Evolutionary conservation across 805 yeast species (phyloP), one percentile per base, ranked within the genome.

Genomic region (Candida morakotiae): DNA sequence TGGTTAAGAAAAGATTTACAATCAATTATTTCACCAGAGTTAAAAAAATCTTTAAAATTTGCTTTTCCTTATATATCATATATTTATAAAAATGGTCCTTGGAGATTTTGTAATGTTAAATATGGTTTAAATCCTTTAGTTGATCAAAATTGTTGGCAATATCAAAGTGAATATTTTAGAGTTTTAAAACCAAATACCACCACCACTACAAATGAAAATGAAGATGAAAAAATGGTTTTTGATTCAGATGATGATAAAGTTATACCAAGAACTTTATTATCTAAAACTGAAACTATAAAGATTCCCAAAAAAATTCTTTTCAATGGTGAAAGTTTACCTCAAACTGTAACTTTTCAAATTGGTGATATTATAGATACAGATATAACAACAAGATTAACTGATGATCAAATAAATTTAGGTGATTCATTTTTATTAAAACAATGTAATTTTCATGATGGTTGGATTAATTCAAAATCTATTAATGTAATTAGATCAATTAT

Each of bases 61-160:
- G 94, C 96, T 0, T 57, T 93, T 34, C 95, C 98, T 0, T 82
- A 85, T 55, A 83, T 87, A 0, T 74, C 96, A 0, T 93, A 79
- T 55, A 73, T 87, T 28, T 84, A 80, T 55, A 78, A 83, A 25
- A 84, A 83, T 51, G 98, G 98, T 0, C 98, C 98, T 0, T 93
- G 96, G 95, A 73, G 98, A 49, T 87, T 87, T 42, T 77, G 93
- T 9, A 87, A 83, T 55, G 79, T 88, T 31, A 74, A 67, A 46
- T 78, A 80, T 47, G 97, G 96, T 1, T 69, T 80, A 27, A 86
- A 91, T 58, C 97, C 98, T 0, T 64, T 75, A 28, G 48, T 59
- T 2, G 78, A 82, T 32, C 49, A 61, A 1, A 54, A 64, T 9
- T 81, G 69, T 47, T 81, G 85, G 41, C 59, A 58, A 23, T 87